Conservation (phyloP, 1,139 yeast genomes). For the Kodamaea derodonti region DNA sequence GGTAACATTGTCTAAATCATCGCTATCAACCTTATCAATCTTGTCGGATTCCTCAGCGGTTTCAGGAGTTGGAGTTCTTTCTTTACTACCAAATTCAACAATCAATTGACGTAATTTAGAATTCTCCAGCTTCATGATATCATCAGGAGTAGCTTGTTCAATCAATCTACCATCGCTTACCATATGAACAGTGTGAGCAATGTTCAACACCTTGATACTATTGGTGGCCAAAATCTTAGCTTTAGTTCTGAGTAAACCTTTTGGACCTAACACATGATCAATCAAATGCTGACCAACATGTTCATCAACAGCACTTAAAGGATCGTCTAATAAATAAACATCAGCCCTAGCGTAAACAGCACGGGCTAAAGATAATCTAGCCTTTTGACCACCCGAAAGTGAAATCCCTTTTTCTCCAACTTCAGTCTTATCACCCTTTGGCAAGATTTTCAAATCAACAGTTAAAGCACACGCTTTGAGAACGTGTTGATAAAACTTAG, state of each 20-base stretch:
- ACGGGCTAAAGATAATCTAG: constrained; percentile 87
- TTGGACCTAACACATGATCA: constrained; percentile 74
- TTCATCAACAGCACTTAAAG: constrained; percentile 93
- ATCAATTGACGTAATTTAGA: constrained; percentile 62
- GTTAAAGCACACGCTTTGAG: constrained; percentile 84
- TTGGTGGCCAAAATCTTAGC: constrained; percentile 86
- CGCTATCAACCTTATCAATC: constrained; percentile 1
- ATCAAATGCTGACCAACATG: constrained; percentile 87
- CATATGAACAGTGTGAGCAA: constrained; percentile 72
- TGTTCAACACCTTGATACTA: constrained; percentile 76
- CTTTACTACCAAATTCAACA: constrained; percentile 68
- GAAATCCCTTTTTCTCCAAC: constrained; percentile 98
- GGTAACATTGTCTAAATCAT: constrained; percentile 8
- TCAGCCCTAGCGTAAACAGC: constrained; percentile 96
- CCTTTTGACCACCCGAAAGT: constrained; percentile 95
- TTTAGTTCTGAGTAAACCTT: constrained; percentile 73
- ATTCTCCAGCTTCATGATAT: constrained; percentile 49
- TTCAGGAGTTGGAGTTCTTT: constrained; percentile 16
- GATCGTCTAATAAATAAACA: constrained; percentile 84
- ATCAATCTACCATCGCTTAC: constrained; percentile 71
- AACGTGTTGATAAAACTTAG: constrained; percentile 73
- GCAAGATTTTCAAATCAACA: constrained; percentile 68
- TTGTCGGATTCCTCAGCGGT: constrained; percentile 14
- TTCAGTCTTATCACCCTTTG: constrained; percentile 85
- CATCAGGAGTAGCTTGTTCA: constrained; percentile 72